Evolutionary conservation across 192 early-diverging fungal species (phyloP), one percentile per base, ranked within the genome.

Genomic region (Backusella luteola): DNA sequence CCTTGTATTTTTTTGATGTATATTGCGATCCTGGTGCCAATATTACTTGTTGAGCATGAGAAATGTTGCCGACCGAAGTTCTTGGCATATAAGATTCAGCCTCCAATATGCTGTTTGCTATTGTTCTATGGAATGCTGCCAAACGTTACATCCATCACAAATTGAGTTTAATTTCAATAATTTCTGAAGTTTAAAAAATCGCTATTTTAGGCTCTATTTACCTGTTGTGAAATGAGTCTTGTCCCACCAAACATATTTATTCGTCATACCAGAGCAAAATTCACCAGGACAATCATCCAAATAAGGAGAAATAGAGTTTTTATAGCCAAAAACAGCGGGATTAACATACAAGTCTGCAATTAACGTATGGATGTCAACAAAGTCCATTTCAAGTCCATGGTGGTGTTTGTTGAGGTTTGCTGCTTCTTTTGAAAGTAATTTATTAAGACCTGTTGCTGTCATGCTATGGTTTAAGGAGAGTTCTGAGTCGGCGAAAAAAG

Each of bases 231-330:
- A 69, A 73, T 83, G 81, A 26, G 66, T 53, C 26, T 38, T 66
- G 36, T 83, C 81, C 81, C 81, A 83, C 81, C 81, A 83, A 6
- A 83, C 34, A 71, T 79, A 83, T 35, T 76, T 74, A 66, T 83
- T 66, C 19, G 53, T 66, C 39, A 76, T 29, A 63, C 56, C 70
- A 9, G 42, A 38, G 38, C 81, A 83, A 9, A 34, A 59, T 17
- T 75, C 81, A 26, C 26, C 56, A 21, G 53, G 71, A 71, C 81
- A 83, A n/a, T 52, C 36, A 34, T 76, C 73, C 81, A 78, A 79
- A 69, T 77, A 83, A n/a, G 77, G 68, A 34, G 70, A 41, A 26
- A 49, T 35, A 6, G 70, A 71, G 34, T 83, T 67, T 32, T 71
- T 79, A 34, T 74, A 79, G 4, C 81, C 81, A 63, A 76, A 83